These are phyloP conservation scores for Pseudopyrenochaeta lycopersici DNA, from an alignment of 2,329 filamentous ascomycete genomes.

Conservation along the genomic window DNA sequence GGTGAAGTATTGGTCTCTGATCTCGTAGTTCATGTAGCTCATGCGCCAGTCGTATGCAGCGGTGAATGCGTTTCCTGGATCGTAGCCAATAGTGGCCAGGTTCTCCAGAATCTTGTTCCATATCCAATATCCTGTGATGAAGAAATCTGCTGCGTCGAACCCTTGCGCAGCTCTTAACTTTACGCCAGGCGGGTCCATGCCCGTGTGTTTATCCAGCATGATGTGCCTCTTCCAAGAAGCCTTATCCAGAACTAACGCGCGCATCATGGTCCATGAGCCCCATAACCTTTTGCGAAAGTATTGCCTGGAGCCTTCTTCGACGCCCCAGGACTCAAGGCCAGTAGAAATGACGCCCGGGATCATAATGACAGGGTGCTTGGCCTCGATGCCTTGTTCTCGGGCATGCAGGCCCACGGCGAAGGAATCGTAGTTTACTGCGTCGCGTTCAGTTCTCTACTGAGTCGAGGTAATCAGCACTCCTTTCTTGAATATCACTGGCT, in stretches of 20 bases:
- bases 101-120: slow-evolving; percentile 99
- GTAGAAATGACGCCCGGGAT: slow-evolving; percentile 97
- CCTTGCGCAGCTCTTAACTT: slow-evolving; percentile 94
- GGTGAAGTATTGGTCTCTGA: slow-evolving; percentile 92
- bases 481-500: neutral
- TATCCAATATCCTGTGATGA: slow-evolving; percentile 92
- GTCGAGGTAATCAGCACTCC: slow-evolving; percentile 33
- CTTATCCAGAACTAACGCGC: slow-evolving; percentile 90
- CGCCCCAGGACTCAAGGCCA: slow-evolving; percentile 96
- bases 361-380: slow-evolving; percentile 93
- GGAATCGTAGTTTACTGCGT: slow-evolving; percentile 89
- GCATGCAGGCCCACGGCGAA: slow-evolving; percentile 91
- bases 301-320: slow-evolving; percentile 80
- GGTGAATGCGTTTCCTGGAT: slow-evolving; percentile 78
- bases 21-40: slow-evolving; percentile 88
- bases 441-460: slow-evolving; percentile 80
- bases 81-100: slow-evolving; percentile 92
- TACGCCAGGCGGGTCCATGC: slow-evolving; percentile 87
- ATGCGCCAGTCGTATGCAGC: slow-evolving; percentile 90
- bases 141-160: slow-evolving; percentile 97
- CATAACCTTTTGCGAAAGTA: slow-evolving; percentile 96
- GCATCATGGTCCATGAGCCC: slow-evolving; percentile 99
- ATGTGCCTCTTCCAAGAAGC: slow-evolving; percentile 94
- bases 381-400: slow-evolving; percentile 79
- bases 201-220: slow-evolving; percentile 93